Conservation (phyloP, 305 asterid genomes). For the Andrographis paniculata region DNA sequence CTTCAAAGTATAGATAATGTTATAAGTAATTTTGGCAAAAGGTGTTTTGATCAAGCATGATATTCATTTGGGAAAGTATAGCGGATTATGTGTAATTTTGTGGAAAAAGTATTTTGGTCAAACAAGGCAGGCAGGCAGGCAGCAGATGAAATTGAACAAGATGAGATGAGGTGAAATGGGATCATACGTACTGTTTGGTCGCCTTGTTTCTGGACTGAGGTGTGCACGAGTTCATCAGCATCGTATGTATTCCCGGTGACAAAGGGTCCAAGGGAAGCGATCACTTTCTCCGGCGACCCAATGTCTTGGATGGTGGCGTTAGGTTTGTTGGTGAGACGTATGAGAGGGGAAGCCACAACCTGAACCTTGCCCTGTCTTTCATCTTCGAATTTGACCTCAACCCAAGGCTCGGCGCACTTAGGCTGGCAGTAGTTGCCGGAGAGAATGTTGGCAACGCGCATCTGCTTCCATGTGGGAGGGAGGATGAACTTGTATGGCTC, state of each 20-base stretch:
- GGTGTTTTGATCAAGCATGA: too few relatives aligned
- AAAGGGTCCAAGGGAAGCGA: slow-evolving; percentile 97
- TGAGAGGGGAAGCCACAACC: slow-evolving; percentile 90
- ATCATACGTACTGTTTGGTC: slow-evolving; percentile 60
- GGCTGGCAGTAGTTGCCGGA: slow-evolving; percentile 99
- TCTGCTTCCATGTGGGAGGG: slow-evolving; percentile 94
- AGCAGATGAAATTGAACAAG: neutral
- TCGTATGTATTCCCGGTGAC: slow-evolving; percentile 86
- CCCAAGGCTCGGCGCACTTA: slow-evolving; percentile 98
- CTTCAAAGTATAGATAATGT: too few relatives aligned
- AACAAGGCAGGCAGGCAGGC: too few relatives aligned
- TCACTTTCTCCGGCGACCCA: slow-evolving; percentile 81
- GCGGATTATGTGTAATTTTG: too few relatives aligned
- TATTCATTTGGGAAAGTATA: too few relatives aligned
- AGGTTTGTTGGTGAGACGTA: slow-evolving; percentile 90
- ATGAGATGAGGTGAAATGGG: neutral
- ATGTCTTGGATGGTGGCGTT: slow-evolving; percentile 84
- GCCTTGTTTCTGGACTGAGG: slow-evolving; percentile 71
- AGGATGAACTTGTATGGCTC: slow-evolving; percentile 90
- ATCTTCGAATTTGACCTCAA: slow-evolving; percentile 92
- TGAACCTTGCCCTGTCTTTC: slow-evolving; percentile 81
- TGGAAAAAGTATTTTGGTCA: too few relatives aligned
- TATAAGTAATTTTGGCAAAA: too few relatives aligned
- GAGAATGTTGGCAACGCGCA: slow-evolving; percentile 71
- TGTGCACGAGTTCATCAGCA: slow-evolving; percentile 77